These are phyloP conservation scores for Fusarium nelsonii DNA, from an alignment of 2,329 filamentous ascomycete species.

Conservation along the genomic window DNA sequence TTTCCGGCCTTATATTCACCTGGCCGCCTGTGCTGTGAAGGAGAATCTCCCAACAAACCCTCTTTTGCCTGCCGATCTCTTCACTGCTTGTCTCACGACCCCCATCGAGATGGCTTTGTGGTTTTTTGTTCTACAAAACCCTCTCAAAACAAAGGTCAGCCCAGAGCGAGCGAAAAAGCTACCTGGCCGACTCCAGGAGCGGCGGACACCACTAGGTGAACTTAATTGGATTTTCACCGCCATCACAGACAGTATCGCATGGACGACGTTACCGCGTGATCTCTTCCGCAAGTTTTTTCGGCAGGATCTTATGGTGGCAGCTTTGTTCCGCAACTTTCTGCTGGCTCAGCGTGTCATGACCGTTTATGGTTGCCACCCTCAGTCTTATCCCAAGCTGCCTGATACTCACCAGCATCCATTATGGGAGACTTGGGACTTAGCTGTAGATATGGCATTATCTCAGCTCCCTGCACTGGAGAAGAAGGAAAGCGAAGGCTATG, in stretches of 20 bases:
- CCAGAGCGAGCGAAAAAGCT: constrained; percentile 89
- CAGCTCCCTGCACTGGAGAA: constrained; percentile 89
- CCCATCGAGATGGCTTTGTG: constrained; percentile 97
- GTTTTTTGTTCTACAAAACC: constrained; percentile 96
- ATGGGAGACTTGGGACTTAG: constrained; percentile 98
- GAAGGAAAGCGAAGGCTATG: constrained; percentile 77
- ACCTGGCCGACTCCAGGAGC: constrained; percentile 90
- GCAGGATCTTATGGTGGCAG: constrained; percentile 99
- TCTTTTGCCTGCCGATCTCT: constrained; percentile 90
- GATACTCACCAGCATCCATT: constrained; percentile 94
- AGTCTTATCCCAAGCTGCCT: constrained; percentile 91
- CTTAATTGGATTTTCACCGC: constrained; percentile 99
- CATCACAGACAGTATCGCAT: constrained; percentile 98
- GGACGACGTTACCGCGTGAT: constrained; percentile 91
- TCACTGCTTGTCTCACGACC: constrained; percentile 95
- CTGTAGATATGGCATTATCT: constrained; percentile 92
- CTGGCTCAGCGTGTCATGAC: constrained; percentile 96
- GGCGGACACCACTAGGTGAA: constrained; percentile 92
- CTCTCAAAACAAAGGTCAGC: constrained; percentile 74
- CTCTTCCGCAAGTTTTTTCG: constrained; percentile 97
- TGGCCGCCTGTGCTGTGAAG: constrained; percentile 89
- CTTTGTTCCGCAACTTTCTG: constrained; percentile 94
- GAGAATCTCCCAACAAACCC: constrained; percentile 97
- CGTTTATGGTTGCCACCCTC: constrained; percentile 94
- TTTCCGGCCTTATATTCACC: constrained; percentile 80